Conservation (phyloP, 257 asterid species). For the Eustoma russellianum region DNA sequence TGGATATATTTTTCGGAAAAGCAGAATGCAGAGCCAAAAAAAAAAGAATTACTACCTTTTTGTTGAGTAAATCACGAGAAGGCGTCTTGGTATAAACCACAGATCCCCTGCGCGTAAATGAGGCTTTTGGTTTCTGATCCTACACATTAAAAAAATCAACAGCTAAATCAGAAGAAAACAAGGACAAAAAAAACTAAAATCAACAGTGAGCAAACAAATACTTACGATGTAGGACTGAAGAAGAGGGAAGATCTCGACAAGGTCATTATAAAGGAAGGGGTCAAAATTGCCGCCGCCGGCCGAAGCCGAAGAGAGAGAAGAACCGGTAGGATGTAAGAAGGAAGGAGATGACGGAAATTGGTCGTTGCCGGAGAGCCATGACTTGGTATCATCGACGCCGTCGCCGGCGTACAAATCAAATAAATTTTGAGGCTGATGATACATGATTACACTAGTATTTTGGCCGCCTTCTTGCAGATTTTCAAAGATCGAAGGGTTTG, state of each 20-base stretch:
- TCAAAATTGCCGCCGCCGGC: conserved; percentile 65
- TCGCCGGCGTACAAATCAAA: conserved; percentile 44
- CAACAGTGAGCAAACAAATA: background rate
- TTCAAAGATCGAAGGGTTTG: background rate
- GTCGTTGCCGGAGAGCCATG: conserved; percentile 59
- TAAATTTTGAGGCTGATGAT: conserved; percentile 37
- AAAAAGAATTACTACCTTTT: conserved; percentile 39
- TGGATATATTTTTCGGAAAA: no score
- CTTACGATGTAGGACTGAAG: conserved; percentile 84
- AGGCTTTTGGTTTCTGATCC: conserved; percentile 67
- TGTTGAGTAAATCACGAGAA: conserved; percentile 58
- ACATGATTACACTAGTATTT: conserved; percentile 11
- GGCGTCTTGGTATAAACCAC: conserved; percentile 91
- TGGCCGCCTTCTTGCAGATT: background rate
- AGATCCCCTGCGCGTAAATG: conserved; percentile 76
- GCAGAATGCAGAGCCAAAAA: background rate
- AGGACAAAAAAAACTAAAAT: background rate
- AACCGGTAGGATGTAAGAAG: conserved; percentile 34
- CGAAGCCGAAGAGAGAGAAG: conserved; percentile 55
- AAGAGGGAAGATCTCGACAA: conserved; percentile 84
- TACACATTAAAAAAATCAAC: conserved; percentile 9
- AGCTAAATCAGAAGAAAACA: background rate
- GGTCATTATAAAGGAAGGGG: conserved; percentile 55
- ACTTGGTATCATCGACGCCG: conserved; percentile 44
- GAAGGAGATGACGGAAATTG: conserved; percentile 11